phyloP scores from a whole-genome alignment of 139 green algal species.

The Asterochloris erici region DNA sequence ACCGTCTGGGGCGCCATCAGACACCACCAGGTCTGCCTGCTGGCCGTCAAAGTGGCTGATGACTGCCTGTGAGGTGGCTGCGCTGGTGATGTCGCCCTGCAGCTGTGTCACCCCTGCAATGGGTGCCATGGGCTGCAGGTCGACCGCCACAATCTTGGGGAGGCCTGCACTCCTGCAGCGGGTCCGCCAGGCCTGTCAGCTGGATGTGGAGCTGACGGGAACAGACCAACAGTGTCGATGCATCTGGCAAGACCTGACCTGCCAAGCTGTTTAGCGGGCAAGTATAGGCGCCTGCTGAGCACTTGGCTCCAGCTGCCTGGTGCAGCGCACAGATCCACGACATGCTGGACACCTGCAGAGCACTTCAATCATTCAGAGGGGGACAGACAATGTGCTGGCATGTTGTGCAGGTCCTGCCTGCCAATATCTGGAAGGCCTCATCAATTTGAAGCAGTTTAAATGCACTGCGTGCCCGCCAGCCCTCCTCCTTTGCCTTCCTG shows the following conservation, averaged over 20 bases:
- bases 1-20: constrained; percentile 93
- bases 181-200: background rate
- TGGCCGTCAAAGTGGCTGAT: constrained; percentile 86
- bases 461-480: constrained; percentile 90
- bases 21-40: constrained; percentile 93
- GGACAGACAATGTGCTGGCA: background rate
- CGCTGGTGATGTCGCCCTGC: constrained; percentile 88
- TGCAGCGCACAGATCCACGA: constrained; percentile 96
- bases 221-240: background rate
- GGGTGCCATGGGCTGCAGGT: constrained; percentile 98
- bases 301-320: constrained; percentile 97
- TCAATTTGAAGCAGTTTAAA: constrained; percentile 99
- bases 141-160: constrained; percentile 94
- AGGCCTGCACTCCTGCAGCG: constrained; percentile 28
- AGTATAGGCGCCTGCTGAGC: constrained; percentile 83
- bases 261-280: constrained; percentile 66
- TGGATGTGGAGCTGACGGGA: background rate
- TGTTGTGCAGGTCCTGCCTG: constrained; percentile 31
- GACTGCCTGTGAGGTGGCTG: constrained; percentile 55
- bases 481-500: constrained; percentile 96
- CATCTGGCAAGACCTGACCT: background rate
- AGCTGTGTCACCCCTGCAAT: constrained; percentile 94
- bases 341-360: constrained; percentile 76
- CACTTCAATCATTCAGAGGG: background rate
- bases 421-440: constrained; percentile 89